phyloP scores from a whole-genome alignment of 768 basidiomycete genomes.

The Rhizopogon roseolus region DNA sequence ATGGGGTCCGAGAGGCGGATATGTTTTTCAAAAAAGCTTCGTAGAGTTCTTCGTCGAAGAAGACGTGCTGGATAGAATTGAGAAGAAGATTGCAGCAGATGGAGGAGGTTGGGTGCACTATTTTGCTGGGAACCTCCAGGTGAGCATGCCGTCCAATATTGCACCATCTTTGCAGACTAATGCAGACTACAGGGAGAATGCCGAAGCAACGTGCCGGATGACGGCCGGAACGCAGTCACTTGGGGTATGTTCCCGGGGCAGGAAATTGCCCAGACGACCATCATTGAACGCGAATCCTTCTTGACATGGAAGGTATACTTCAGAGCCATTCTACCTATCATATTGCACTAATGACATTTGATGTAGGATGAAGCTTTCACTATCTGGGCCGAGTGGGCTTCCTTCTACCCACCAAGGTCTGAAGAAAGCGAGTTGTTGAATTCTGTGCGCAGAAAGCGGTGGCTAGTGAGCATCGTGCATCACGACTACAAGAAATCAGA shows the following conservation, averaged over 20 bases:
- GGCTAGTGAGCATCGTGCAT: slow-evolving; percentile 90
- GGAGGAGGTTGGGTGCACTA: slow-evolving; percentile 73
- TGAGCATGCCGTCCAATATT: slow-evolving; percentile 25
- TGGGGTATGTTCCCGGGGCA: slow-evolving; percentile 99
- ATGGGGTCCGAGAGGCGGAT: slow-evolving; percentile 91
- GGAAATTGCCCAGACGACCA: slow-evolving; percentile 93
- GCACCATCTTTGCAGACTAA: not conserved
- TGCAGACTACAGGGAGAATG: slow-evolving; percentile 57
- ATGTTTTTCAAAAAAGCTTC: slow-evolving; percentile 96
- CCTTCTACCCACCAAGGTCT: slow-evolving; percentile 75
- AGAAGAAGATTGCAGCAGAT: slow-evolving; percentile 46
- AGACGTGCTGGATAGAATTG: slow-evolving; percentile 54
- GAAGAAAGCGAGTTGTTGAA: slow-evolving; percentile 72
- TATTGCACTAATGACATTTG: slow-evolving; percentile 2
- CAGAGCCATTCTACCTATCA: not conserved
- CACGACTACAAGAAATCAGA: slow-evolving; percentile 83
- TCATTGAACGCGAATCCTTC: slow-evolving; percentile 94
- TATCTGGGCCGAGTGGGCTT: slow-evolving; percentile 94
- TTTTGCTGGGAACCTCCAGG: slow-evolving; percentile 79
- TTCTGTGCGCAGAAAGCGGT: slow-evolving; percentile 62
- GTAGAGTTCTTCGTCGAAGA: slow-evolving; percentile 90
- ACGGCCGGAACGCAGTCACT: slow-evolving; percentile 89
- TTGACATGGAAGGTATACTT: slow-evolving; percentile 86
- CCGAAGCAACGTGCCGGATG: slow-evolving; percentile 72
- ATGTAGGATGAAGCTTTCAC: slow-evolving; percentile 90